A percentile compares a stretch with the other conserved stretches of the same genome.
These are phyloP conservation scores for Fusarium keratoplasticum DNA, from an alignment of 2,329 filamentous ascomycete genomes.

Conservation along the genomic window DNA sequence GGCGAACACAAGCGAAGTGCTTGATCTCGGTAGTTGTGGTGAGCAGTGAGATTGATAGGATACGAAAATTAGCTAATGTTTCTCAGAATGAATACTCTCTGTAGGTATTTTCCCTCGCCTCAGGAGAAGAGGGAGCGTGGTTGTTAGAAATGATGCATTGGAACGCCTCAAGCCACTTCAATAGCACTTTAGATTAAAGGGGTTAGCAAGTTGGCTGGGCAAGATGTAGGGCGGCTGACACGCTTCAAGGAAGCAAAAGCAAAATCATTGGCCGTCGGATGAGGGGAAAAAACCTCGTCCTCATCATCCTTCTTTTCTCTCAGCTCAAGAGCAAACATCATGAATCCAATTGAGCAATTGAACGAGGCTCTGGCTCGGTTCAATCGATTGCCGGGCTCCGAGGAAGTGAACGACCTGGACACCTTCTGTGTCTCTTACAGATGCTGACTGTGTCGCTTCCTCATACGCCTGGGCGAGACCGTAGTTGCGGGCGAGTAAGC, in stretches of 20 bases:
- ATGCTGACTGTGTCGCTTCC: not conserved
- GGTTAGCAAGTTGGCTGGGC: not conserved
- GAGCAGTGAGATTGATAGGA: too few relatives aligned
- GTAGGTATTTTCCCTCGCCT: not conserved
- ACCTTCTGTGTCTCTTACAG: not conserved
- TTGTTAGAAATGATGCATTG: not conserved
- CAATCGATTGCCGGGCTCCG: too few relatives aligned
- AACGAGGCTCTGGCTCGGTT: too few relatives aligned
- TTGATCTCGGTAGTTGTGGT: not conserved
- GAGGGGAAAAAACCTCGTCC: not conserved
- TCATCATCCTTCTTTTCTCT: not conserved
- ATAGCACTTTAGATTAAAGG: not conserved
- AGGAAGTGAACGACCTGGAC: too few relatives aligned
- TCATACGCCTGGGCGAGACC: not conserved
- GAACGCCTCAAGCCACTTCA: not conserved
- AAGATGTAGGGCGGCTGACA: not conserved
- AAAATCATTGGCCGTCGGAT: not conserved
- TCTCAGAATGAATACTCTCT: not conserved
- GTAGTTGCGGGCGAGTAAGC: not conserved
- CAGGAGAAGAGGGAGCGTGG: not conserved
- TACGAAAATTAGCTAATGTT: not conserved
- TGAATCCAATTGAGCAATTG: not conserved
- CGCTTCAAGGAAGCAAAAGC: not conserved
- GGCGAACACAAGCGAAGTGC: not conserved
- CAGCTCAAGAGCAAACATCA: not conserved